Percentiles rank a stretch among this genome's conserved stretches.
Evolutionary conservation across 2,329 filamentous ascomycete species (phyloP).

Genomic region (Colletotrichum costaricense): DNA sequence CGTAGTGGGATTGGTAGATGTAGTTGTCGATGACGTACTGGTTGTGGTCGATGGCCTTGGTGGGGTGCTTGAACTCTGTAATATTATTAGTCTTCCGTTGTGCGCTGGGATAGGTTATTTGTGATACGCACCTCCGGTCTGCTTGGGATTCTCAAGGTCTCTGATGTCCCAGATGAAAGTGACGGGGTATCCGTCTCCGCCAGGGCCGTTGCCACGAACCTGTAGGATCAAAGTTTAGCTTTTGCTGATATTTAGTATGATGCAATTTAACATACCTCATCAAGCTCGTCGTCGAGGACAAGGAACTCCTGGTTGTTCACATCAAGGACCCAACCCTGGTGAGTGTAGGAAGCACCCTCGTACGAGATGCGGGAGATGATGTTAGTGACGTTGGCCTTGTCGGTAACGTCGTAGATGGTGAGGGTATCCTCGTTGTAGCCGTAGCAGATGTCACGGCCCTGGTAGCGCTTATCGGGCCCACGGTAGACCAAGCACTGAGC

Average conservation of each 20-base stretch:
- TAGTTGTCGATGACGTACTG: conserved; percentile 58
- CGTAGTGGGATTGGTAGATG: conserved; percentile 63
- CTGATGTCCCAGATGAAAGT: conserved; percentile 64
- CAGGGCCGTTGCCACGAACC: conserved; percentile 49
- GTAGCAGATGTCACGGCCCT: conserved; percentile 65
- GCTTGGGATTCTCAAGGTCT: conserved; percentile 53
- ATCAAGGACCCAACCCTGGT: conserved; percentile 68
- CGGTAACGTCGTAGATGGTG: conserved; percentile 65
- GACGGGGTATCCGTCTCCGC: conserved; percentile 55
- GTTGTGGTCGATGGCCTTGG: conserved; percentile 59
- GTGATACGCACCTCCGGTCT: conserved; percentile 48
- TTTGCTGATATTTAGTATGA: background rate
- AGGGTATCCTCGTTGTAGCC: conserved; percentile 65
- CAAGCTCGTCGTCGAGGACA: conserved; percentile 64
- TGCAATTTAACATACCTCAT: conserved; percentile 48
- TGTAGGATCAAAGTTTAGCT: background rate
- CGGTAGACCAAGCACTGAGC: conserved; percentile 68
- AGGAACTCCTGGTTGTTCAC: conserved; percentile 56
- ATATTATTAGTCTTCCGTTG: conserved; percentile 44
- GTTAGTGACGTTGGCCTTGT: conserved; percentile 57
- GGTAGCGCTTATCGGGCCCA: conserved; percentile 60
- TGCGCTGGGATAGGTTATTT: rapidly evolving
- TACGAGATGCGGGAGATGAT: conserved; percentile 65
- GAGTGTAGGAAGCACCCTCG: conserved; percentile 66
- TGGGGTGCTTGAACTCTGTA: conserved; percentile 52